Percentiles rank a stretch among this genome's conserved stretches.
Conservation (phyloP, 1,139 yeast species). For the Yamadazyma buinensis region DNA sequence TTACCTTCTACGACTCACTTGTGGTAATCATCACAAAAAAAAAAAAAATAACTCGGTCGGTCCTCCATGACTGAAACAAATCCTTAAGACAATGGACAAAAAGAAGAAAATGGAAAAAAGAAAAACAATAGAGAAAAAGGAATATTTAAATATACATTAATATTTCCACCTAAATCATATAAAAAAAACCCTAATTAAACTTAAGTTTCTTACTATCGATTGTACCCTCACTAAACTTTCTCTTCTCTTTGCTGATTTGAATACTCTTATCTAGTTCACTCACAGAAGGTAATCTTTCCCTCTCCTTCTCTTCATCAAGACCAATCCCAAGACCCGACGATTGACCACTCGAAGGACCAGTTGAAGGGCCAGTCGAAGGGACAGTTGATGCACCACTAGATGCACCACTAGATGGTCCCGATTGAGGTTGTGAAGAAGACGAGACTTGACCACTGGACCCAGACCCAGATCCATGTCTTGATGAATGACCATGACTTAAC, state of each 20-base stretch:
- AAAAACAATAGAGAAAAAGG: too few relatives aligned
- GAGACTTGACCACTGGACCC: neutral
- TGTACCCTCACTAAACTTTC: constrained; percentile 11
- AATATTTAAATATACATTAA: too few relatives aligned
- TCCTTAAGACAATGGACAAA: too few relatives aligned
- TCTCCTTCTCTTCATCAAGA: neutral
- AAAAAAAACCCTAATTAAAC: neutral
- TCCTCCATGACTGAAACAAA: too few relatives aligned
- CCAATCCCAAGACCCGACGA: neutral
- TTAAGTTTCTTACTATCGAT: constrained; percentile 8
- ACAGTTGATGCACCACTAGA: neutral
- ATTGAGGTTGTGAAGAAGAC: neutral
- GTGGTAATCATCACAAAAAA: too few relatives aligned
- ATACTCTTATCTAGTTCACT: constrained; percentile 37
- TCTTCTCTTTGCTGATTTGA: constrained; percentile 13
- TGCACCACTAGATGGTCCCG: too few relatives aligned
- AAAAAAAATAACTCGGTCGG: too few relatives aligned
- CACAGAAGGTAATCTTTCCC: constrained; percentile 26
- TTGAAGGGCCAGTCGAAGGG: neutral
- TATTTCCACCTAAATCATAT: too few relatives aligned
- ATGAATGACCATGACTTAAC: constrained; percentile 1
- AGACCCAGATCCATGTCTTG: neutral
- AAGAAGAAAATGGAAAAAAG: too few relatives aligned
- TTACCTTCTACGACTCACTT: too few relatives aligned
- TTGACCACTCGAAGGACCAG: neutral